Conservation (phyloP, 228 moss, liverwort and hornwort genomes). For the Sphagnum magellanicum region DNA sequence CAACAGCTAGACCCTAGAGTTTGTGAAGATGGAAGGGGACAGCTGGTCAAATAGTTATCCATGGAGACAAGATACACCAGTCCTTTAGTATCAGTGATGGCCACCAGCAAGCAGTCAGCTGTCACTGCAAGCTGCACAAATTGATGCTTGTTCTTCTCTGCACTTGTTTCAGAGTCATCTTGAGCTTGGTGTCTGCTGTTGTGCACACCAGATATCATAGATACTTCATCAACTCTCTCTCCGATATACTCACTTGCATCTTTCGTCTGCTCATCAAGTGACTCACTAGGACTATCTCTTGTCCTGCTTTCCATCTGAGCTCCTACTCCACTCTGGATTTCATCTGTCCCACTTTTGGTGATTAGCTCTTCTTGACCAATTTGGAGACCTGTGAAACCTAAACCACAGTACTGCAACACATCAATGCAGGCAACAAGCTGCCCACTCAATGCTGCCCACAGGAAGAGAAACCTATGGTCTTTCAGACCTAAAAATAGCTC, state of each 20-base stretch:
- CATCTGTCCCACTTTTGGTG: not conserved
- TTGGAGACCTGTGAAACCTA: constrained; percentile 17
- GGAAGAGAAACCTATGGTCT: constrained; percentile 55
- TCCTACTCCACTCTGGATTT: not conserved
- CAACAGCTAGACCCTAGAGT: constrained; percentile 4
- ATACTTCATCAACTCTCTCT: not conserved
- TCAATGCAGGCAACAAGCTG: constrained; percentile 51
- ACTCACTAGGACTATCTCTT: not conserved
- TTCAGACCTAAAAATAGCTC: constrained; percentile 67
- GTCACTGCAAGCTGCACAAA: constrained; percentile 46
- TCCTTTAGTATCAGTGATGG: constrained; percentile 58
- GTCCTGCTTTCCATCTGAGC: not conserved
- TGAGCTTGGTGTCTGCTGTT: not conserved
- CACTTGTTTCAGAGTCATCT: constrained; percentile 1
- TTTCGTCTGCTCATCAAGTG: constrained; percentile 2
- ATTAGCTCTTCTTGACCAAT: not conserved
- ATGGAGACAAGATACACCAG: constrained; percentile 60
- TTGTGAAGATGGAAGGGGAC: not conserved
- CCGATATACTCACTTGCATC: constrained; percentile 6
- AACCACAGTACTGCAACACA: constrained; percentile 63
- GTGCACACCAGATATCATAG: not conserved
- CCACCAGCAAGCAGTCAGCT: constrained; percentile 53
- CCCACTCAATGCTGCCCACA: constrained; percentile 64
- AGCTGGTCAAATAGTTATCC: constrained; percentile 57
- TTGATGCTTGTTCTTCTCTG: constrained; percentile 17